Evolutionary conservation across 1,284 basidiomycete species (phyloP).

Genomic region (Grifola frondosa): DNA sequence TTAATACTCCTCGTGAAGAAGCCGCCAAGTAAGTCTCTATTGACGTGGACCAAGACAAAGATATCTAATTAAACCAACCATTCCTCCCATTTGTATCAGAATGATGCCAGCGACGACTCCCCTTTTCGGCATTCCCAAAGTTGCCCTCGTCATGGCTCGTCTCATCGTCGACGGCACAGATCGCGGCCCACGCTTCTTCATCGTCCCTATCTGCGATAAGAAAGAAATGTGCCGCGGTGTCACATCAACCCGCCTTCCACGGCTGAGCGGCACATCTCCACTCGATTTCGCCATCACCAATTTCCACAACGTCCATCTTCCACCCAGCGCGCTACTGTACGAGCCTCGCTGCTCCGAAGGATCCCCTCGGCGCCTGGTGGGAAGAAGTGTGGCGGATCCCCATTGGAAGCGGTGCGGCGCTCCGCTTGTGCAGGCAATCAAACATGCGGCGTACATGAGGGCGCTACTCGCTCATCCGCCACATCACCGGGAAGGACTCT

Average conservation of each 20-base stretch:
- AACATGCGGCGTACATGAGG: constrained; percentile 47
- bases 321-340: constrained; percentile 39
- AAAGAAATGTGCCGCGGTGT: constrained; percentile 50
- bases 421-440: constrained; percentile 40
- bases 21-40: constrained; percentile 49
- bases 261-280: constrained; percentile 44
- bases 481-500: constrained; percentile 40
- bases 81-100: constrained; percentile 32
- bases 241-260: constrained; percentile 42
- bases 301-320: constrained; percentile 47
- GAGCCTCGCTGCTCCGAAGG: constrained; percentile 25
- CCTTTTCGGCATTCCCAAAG: constrained; percentile 48
- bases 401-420: constrained; percentile 46
- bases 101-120: constrained; percentile 62
- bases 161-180: constrained; percentile 49
- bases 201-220: constrained; percentile 49
- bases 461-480: constrained; percentile 52
- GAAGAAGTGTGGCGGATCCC: constrained; percentile 53
- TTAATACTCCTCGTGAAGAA: constrained; percentile 53
- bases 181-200: constrained; percentile 50
- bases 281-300: constrained; percentile 49
- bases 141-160: constrained; percentile 53
- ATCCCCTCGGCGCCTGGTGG: constrained; percentile 48
- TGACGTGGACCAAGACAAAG: background rate
- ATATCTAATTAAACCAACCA: background rate